Percentiles rank a stretch among this genome's conserved stretches.
phyloP scores from a whole-genome alignment of 768 basidiomycete species.

The Mrakia gelida region DNA sequence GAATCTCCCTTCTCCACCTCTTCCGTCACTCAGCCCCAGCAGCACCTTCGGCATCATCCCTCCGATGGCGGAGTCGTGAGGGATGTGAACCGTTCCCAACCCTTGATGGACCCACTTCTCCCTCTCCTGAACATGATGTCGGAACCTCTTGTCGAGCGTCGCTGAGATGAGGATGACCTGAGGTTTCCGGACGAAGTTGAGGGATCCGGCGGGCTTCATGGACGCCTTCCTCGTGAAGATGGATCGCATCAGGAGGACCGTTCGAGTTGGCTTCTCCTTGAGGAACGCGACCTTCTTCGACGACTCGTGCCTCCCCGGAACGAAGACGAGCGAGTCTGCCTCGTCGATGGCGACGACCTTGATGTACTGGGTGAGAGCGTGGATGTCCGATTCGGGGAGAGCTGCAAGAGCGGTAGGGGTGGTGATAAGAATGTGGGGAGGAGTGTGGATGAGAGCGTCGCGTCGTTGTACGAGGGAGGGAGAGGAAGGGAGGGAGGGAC shows the following conservation, averaged over 20 bases:
- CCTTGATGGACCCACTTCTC: slow-evolving; percentile 10
- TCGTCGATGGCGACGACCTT: slow-evolving; percentile 9
- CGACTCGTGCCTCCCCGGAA: background rate
- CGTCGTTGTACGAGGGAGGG: slow-evolving; percentile 12
- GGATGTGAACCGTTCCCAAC: slow-evolving; percentile 1
- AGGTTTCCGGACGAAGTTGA: background rate
- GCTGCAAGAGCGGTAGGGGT: slow-evolving; percentile 4
- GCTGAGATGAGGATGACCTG: slow-evolving; percentile 7
- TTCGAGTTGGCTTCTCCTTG: background rate
- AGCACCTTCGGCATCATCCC: slow-evolving; percentile 9
- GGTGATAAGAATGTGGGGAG: slow-evolving; percentile 13
- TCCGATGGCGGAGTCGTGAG: background rate
- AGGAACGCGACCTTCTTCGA: no score
- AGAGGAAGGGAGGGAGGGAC: slow-evolving; percentile 1
- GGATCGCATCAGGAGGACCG: background rate
- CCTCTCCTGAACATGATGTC: background rate
- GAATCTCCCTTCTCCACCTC: background rate
- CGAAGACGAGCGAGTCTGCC: background rate
- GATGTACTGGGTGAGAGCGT: slow-evolving; percentile 7
- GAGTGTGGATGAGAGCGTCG: background rate
- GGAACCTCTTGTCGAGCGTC: background rate
- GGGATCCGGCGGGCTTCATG: background rate
- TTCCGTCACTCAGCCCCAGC: background rate
- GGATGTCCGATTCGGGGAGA: background rate
- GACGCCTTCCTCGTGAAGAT: background rate